Percentiles rank a stretch among this genome's conserved stretches.
Evolutionary conservation across 352 stramenopile species (phyloP).

Genomic region (Phytophthora megakarya): DNA sequence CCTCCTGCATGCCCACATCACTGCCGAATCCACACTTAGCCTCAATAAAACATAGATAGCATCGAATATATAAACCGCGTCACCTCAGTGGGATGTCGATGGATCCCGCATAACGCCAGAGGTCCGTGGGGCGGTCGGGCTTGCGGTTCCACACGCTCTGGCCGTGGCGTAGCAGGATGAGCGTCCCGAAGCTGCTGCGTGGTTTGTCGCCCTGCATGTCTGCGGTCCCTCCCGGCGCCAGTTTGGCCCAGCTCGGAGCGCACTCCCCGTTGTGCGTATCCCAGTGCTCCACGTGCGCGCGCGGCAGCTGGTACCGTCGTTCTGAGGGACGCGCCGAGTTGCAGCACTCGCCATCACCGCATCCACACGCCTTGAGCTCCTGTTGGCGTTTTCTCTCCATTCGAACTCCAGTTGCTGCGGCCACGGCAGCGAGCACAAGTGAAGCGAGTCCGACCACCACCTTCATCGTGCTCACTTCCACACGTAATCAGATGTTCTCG

Average conservation of each 20-base stretch:
- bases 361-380: constrained; percentile 51
- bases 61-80: neutral
- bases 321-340: constrained; percentile 65
- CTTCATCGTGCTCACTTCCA: constrained; percentile 35
- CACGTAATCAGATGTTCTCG: constrained; percentile 24
- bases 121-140: constrained; percentile 63
- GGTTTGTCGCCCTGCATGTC: constrained; percentile 27
- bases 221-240: constrained; percentile 38
- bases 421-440: constrained; percentile 28
- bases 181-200: constrained; percentile 69
- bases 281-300: constrained; percentile 76
- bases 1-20: constrained; percentile 84
- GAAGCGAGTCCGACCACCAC: constrained; percentile 31
- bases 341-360: constrained; percentile 76
- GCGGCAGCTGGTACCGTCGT: constrained; percentile 72
- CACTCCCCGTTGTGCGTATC: constrained; percentile 56
- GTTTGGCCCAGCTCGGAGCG: constrained; percentile 59
- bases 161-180: constrained; percentile 83
- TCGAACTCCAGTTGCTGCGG: constrained; percentile 30
- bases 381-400: constrained; percentile 39
- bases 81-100: constrained; percentile 82
- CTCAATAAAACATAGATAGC: constrained; percentile 9
- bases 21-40: constrained; percentile 18
- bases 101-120: constrained; percentile 84
- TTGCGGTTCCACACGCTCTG: constrained; percentile 90